Conservation (phyloP, 441 rosid species). For the Pelargonium myrrhifolium region DNA sequence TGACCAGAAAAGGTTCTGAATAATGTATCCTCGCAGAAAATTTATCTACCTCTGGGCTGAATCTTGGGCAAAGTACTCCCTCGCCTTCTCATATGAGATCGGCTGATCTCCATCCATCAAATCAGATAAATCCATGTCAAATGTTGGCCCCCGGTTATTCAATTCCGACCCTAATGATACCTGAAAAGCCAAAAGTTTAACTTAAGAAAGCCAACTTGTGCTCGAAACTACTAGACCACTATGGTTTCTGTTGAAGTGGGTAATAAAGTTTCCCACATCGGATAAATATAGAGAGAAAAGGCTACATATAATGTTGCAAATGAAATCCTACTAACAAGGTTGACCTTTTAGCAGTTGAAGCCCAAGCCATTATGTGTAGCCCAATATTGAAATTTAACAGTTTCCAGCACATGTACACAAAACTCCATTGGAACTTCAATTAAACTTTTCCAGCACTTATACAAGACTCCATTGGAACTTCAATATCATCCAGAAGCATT, state of each 20-base stretch:
- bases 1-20: constrained; percentile 13
- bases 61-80: constrained; percentile 73
- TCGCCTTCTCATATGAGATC: constrained; percentile 84
- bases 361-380: no score
- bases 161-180: constrained; percentile 98
- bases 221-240: constrained; percentile 5
- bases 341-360: no score
- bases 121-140: constrained; percentile 98
- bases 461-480: no score
- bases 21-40: constrained; percentile 9
- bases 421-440: no score
- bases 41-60: constrained; percentile 82
- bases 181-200: constrained; percentile 33
- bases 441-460: no score
- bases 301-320: no score
- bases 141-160: constrained; percentile 96
- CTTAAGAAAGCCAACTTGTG: not conserved
- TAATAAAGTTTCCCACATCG: no score
- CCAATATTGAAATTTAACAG: no score
- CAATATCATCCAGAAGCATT: no score
- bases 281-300: no score
- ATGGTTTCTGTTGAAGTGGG: not conserved
- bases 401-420: no score
- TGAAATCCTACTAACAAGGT: no score
- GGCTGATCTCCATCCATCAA: constrained; percentile 82